phyloP scores from a whole-genome alignment of 2,329 filamentous ascomycete genomes.

The Fusarium sublunatum region DNA sequence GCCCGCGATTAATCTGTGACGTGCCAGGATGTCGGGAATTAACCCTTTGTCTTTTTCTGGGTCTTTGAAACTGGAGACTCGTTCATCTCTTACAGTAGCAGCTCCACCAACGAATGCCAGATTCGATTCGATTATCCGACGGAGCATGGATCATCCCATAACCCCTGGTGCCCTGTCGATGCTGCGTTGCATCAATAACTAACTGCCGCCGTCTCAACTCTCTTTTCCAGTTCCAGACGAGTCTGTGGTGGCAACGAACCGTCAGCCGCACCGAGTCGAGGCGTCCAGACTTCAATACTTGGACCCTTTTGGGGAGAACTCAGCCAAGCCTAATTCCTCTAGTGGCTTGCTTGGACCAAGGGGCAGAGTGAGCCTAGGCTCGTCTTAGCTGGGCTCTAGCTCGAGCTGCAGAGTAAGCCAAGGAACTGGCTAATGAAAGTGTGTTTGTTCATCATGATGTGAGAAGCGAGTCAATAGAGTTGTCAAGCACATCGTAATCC shows the following conservation, averaged over 20 bases:
- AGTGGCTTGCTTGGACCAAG: constrained; percentile 37
- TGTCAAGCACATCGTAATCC: constrained; percentile 2
- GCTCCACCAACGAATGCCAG: constrained; percentile 17
- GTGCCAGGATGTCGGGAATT: constrained; percentile 38
- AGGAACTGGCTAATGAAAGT: constrained; percentile 22
- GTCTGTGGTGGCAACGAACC: constrained; percentile 4
- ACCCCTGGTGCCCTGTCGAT: constrained; percentile 1
- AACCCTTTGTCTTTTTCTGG: constrained; percentile 23
- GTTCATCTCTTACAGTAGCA: background rate
- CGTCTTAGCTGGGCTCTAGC: constrained; percentile 25
- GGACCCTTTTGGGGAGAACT: constrained; percentile 25
- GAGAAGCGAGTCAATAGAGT: constrained; percentile 13
- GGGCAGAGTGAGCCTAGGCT: constrained; percentile 25
- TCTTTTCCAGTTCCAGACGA: background rate
- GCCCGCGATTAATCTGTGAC: constrained; percentile 29
- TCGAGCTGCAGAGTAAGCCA: constrained; percentile 19
- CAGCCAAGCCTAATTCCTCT: constrained; percentile 29
- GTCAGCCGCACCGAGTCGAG: constrained; percentile 30
- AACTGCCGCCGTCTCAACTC: background rate
- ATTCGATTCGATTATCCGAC: constrained; percentile 3
- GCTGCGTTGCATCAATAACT: background rate
- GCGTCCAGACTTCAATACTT: constrained; percentile 32
- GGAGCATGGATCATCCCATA: constrained; percentile 20
- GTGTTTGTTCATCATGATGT: constrained; percentile 33
- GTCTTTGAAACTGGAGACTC: constrained; percentile 26